Conservation (phyloP, 2,329 filamentous ascomycete genomes). For the Exophiala xenobiotica region DNA sequence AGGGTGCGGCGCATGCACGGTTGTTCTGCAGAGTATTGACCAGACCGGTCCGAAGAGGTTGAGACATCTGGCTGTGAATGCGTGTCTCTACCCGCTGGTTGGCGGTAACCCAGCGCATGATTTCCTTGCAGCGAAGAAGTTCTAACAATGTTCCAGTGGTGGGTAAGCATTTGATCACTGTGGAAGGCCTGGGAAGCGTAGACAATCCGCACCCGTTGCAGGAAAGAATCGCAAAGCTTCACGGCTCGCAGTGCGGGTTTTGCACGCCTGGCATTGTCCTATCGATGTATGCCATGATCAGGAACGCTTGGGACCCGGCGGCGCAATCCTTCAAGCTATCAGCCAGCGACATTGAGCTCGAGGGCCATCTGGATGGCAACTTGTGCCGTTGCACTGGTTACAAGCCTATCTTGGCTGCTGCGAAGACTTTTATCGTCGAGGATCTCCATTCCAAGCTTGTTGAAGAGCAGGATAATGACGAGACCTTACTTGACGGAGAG, state of each 20-base stretch:
- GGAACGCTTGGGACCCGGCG: conserved; percentile 71
- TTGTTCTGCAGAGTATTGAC: conserved; percentile 88
- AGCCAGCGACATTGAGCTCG: conserved; percentile 59
- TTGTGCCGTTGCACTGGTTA: conserved; percentile 95
- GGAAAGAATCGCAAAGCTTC: conserved; percentile 86
- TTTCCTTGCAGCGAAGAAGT: neutral
- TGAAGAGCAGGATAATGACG: conserved; percentile 59
- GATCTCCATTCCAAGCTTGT: conserved; percentile 51
- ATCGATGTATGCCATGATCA: conserved; percentile 87
- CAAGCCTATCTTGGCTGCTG: conserved; percentile 87
- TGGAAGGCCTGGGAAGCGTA: conserved; percentile 90
- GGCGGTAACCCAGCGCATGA: conserved; percentile 45
- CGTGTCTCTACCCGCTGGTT: conserved; percentile 86
- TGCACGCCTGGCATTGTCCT: conserved; percentile 98
- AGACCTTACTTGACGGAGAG: conserved; percentile 71
- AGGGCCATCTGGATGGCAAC: conserved; percentile 97
- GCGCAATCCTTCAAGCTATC: conserved; percentile 48
- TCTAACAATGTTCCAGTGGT: conserved; percentile 56
- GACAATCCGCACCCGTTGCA: conserved; percentile 85
- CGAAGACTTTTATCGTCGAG: conserved; percentile 68
- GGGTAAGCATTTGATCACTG: conserved; percentile 96
- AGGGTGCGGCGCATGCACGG: conserved; percentile 93
- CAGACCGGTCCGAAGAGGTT: conserved; percentile 79
- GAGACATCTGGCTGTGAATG: conserved; percentile 96
- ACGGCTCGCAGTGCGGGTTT: conserved; percentile 93